A percentile compares a stretch with the other conserved stretches of the same genome.
Conservation (phyloP, 768 basidiomycete species). For the Vararia minispora region DNA sequence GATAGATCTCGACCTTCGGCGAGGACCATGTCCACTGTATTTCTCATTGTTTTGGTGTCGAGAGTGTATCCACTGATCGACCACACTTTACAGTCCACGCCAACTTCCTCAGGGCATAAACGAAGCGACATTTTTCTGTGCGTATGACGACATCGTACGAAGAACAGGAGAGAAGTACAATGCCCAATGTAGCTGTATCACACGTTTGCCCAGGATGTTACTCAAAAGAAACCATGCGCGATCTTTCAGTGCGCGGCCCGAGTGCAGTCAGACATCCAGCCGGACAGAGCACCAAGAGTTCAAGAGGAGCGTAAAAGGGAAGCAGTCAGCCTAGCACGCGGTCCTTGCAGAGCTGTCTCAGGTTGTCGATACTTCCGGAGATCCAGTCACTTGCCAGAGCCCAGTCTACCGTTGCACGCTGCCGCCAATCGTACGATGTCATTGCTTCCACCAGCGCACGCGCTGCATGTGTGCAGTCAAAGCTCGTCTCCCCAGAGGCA, state of each 20-base stretch:
- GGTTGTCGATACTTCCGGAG: conserved; percentile 41
- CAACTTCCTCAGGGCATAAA: conserved; percentile 68
- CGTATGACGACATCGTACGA: conserved; percentile 9
- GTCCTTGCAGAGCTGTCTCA: conserved; percentile 49
- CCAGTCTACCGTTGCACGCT: conserved; percentile 50
- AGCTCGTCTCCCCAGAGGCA: conserved; percentile 1
- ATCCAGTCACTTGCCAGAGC: conserved; percentile 66
- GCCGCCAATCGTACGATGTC: conserved; percentile 42
- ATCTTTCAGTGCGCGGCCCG: too few relatives aligned
- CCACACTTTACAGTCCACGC: conserved; percentile 59
- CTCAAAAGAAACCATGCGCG: too few relatives aligned
- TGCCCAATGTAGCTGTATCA: too few relatives aligned
- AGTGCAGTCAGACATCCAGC: background rate
- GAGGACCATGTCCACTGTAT: conserved; percentile 83
- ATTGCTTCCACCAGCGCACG: conserved; percentile 47
- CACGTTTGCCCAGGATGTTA: too few relatives aligned
- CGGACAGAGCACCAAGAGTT: background rate
- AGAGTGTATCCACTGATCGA: conserved; percentile 13
- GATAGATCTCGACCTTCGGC: conserved; percentile 80
- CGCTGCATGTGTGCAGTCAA: conserved; percentile 29
- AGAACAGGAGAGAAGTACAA: conserved; percentile 2
- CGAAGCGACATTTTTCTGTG: conserved; percentile 2
- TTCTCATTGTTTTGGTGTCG: conserved; percentile 20
- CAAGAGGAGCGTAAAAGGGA: background rate
- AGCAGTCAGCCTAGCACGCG: conserved; percentile 25